These are phyloP conservation scores for Fonsecaea nubica DNA, from an alignment of 2,329 filamentous ascomycete genomes.

Conservation along the genomic window DNA sequence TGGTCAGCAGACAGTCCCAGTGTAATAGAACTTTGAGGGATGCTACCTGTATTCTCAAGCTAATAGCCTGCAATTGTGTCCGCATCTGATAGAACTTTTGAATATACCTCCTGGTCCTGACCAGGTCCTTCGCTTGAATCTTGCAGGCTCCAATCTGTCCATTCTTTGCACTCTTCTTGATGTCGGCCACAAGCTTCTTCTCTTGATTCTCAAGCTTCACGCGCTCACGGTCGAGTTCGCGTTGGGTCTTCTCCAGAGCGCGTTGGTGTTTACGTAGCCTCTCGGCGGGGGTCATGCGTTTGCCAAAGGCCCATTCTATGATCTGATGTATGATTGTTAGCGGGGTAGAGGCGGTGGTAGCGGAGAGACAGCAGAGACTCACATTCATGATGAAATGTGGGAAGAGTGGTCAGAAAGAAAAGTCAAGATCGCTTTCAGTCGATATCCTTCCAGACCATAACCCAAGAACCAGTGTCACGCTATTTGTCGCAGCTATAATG, in stretches of 20 bases:
- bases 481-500: neutral
- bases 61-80: conserved; percentile 95
- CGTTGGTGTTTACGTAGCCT: conserved; percentile 77
- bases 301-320: conserved; percentile 98
- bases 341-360: conserved; percentile 17
- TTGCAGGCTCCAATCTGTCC: conserved; percentile 98
- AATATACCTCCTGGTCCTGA: conserved; percentile 84
- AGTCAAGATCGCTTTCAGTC: neutral
- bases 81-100: conserved; percentile 99
- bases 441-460: neutral
- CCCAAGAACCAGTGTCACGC: neutral
- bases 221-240: conserved; percentile 92
- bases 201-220: conserved; percentile 98
- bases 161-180: conserved; percentile 98
- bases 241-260: conserved; percentile 94
- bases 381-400: conserved; percentile 48
- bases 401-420: neutral
- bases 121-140: conserved; percentile 96
- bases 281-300: conserved; percentile 93
- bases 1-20: conserved; percentile 15
- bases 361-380: conserved; percentile 31
- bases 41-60: conserved; percentile 83
- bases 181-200: conserved; percentile 93
- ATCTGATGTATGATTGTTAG: conserved; percentile 59
- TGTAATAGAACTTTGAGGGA: neutral